phyloP scores from a whole-genome alignment of 2,329 filamentous ascomycete species.

The Alternaria sp. region DNA sequence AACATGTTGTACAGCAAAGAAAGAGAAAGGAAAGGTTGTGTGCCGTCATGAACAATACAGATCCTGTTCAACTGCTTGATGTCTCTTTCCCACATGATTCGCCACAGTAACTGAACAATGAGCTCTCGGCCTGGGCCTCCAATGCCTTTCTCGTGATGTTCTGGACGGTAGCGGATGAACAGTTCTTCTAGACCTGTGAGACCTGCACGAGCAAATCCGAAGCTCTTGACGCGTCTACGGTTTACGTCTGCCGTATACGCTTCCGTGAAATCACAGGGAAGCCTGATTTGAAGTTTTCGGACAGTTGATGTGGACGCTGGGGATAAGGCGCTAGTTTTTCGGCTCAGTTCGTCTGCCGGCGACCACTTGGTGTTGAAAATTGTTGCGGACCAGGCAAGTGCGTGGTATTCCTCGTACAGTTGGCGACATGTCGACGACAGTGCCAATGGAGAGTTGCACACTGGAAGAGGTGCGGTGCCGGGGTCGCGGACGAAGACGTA shows the following conservation, averaged over 20 bases:
- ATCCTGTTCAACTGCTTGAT: conserved; percentile 22
- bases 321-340: conserved; percentile 6
- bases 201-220: conserved; percentile 21
- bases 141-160: conserved; percentile 2
- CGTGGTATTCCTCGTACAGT: conserved; percentile 24
- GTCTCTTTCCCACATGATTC: conserved; percentile 19
- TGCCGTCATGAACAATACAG: conserved; percentile 25
- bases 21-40: conserved; percentile 13
- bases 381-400: conserved; percentile 20
- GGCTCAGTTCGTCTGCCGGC: conserved; percentile 2
- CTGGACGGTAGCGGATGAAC: conserved; percentile 19
- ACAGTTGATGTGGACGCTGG: conserved; percentile 5
- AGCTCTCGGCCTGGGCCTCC: conserved; percentile 8
- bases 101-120: conserved; percentile 23
- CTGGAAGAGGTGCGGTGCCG: conserved; percentile 13
- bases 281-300: conserved; percentile 20
- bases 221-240: conserved; percentile 13
- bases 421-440: conserved; percentile 29
- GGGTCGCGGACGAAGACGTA: conserved; percentile 22
- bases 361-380: conserved; percentile 20
- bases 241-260: conserved; percentile 10
- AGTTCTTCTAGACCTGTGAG: conserved; percentile 25
- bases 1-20: conserved; percentile 10
- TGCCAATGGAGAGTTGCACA: conserved; percentile 23
- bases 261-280: not conserved